Conservation (phyloP, 495 filamentous ascomycete species). For the Penicillium maclennaniae region DNA sequence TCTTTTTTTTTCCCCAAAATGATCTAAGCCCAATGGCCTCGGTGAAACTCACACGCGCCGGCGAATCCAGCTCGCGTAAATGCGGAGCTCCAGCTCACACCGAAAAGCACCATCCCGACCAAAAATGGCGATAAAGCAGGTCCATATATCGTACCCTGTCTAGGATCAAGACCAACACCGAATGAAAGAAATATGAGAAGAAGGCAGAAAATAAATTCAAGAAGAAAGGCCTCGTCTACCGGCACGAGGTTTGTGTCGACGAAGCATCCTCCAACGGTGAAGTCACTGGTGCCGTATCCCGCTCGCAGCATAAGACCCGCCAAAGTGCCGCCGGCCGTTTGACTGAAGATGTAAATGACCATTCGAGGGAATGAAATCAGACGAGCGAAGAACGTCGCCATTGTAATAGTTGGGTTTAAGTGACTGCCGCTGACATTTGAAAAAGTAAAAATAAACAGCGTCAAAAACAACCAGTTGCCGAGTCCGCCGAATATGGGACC, state of each 20-base stretch:
- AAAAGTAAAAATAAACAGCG: slow-evolving; percentile 41
- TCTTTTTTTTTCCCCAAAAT: too few species aligned
- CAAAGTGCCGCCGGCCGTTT: slow-evolving; percentile 31
- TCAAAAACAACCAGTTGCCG: slow-evolving; percentile 34
- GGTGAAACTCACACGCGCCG: too few species aligned
- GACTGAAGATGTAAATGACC: slow-evolving; percentile 33
- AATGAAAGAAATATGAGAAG: slow-evolving; percentile 34
- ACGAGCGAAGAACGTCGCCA: slow-evolving; percentile 40
- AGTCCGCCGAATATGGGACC: slow-evolving; percentile 25
- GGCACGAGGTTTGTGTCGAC: background rate
- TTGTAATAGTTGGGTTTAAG: slow-evolving; percentile 43
- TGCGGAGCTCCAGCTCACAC: too few species aligned
- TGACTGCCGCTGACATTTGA: slow-evolving; percentile 41
- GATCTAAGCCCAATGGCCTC: too few species aligned
- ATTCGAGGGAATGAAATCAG: slow-evolving; percentile 36
- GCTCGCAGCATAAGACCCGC: slow-evolving; percentile 21
- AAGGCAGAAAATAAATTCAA: slow-evolving; percentile 37
- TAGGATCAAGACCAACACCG: slow-evolving; percentile 53
- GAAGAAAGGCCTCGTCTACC: background rate
- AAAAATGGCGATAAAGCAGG: too few species aligned
- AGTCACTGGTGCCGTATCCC: background rate
- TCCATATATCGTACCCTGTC: slow-evolving; percentile 27
- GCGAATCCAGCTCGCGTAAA: too few species aligned
- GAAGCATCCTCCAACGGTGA: background rate
- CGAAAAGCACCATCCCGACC: too few species aligned